Conservation (phyloP, 176 grass and related monocot species). For the Calamus simplicifolius region DNA sequence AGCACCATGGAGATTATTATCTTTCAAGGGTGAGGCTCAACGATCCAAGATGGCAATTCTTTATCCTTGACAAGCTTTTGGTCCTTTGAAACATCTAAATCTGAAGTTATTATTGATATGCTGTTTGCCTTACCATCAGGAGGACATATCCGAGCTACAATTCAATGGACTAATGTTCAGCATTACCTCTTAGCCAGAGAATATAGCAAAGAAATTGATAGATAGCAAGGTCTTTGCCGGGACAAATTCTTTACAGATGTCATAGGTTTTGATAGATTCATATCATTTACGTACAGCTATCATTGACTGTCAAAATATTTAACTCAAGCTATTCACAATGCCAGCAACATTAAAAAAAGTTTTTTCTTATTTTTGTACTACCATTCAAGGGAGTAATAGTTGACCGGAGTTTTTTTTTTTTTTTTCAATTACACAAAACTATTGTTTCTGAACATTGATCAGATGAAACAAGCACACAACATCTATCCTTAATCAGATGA, state of each 20-base stretch:
- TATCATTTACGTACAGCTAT: too few species aligned
- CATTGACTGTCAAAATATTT: too few species aligned
- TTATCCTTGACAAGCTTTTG: conserved; percentile 10
- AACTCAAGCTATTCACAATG: too few species aligned
- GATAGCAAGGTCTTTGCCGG: too few species aligned
- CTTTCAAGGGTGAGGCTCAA: conserved; percentile 13
- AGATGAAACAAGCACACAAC: background rate
- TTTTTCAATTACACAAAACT: too few species aligned
- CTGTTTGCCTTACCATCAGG: conserved; percentile 3
- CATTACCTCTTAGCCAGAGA: background rate
- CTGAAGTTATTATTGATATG: background rate
- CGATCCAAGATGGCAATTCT: conserved; percentile 8
- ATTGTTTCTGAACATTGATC: background rate
- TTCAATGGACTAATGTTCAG: conserved; percentile 1
- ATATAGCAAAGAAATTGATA: background rate
- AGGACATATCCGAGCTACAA: background rate
- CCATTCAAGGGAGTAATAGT: too few species aligned
- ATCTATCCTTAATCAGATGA: background rate
- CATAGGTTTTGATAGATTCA: too few species aligned
- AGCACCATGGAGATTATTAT: conserved; percentile 34
- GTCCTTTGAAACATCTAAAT: background rate
- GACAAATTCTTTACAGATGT: too few species aligned
- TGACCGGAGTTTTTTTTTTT: too few species aligned
- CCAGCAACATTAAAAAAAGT: too few species aligned
- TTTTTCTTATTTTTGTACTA: too few species aligned